Base-by-base conservation (phyloP, 2,329 filamentous ascomycete genomes). In the Dothideomycetes sp. region DNA sequence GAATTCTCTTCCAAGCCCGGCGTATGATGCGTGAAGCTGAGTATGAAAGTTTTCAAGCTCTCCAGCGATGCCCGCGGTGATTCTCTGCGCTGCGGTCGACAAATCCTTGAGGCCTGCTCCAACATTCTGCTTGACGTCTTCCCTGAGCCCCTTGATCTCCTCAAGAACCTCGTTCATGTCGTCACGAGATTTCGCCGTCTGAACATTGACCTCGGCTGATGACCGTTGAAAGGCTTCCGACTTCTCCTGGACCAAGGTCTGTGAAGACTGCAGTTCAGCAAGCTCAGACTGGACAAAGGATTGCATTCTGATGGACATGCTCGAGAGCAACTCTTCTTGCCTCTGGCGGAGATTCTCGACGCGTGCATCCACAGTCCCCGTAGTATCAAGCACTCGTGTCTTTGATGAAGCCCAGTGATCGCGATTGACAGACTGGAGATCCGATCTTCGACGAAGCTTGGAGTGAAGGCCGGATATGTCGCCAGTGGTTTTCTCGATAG, bases 131-230 rank as follows among this genome's bases (percentile, higher is more conserved):
- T 95, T 95, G 37, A 96, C 85, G 38, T 84, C 80, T 57, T 94
- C 84, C 16, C 89, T 77, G 17, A 96, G 70, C n/a, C 75, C 77
- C 56, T 88, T 88, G 57, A 96, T 94, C 56, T 94, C 89, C 52
- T 91, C 84, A 8, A 98, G 70, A 2, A 94, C 81, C n/a, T 75
- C 69, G 51, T 95, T 88, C 84, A 95, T 87, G 41, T 88, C 82
- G 35, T 88, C 78, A 52, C 82, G 84, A 3, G 86, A 81, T 45
- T 72, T 68, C 17, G 72, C 68, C 41, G 79, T 82, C 52, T 83
- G 79, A 31, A 74, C 67, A 39, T 82, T 71, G 12, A 93, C 72
- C 49, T 82, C 75, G 37, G 69, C 66, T 57, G 81, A 79, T 0
- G 82, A 84, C 14, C 71, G 66, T 30, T 77, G 70, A 50, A 94